phyloP scores from a whole-genome alignment of 2,329 filamentous ascomycete species.

The Dendrostoma leiphaemia region DNA sequence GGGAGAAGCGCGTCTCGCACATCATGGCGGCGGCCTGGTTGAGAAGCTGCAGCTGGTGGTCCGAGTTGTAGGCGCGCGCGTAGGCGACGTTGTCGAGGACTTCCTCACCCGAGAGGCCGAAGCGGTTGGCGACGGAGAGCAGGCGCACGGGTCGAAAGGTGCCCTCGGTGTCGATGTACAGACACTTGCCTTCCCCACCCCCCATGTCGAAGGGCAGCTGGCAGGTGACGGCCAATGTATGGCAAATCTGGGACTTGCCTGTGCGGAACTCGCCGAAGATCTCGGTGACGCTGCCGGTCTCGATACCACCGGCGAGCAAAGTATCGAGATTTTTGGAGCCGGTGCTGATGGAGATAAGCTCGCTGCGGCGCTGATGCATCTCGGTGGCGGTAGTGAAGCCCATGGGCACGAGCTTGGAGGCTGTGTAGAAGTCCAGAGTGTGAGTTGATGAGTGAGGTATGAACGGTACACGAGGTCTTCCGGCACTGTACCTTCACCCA shows the following conservation, averaged over 20 bases:
- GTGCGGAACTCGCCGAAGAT: conserved; percentile 98
- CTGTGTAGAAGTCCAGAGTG: conserved; percentile 42
- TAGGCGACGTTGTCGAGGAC: conserved; percentile 98
- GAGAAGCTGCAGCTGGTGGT: conserved; percentile 92
- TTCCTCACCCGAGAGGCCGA: conserved; percentile 92
- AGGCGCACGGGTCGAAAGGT: conserved; percentile 92
- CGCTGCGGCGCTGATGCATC: conserved; percentile 95
- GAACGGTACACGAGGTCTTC: no score
- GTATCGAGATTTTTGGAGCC: conserved; percentile 98
- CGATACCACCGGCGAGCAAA: conserved; percentile 86
- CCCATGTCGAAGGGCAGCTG: conserved; percentile 99
- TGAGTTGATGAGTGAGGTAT: conserved; percentile 8
- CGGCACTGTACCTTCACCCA: conserved; percentile 71
- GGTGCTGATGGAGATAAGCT: conserved; percentile 96
- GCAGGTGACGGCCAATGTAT: conserved; percentile 97
- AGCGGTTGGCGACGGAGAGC: conserved; percentile 88
- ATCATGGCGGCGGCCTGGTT: conserved; percentile 98
- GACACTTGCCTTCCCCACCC: conserved; percentile 94
- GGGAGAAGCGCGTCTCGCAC: conserved; percentile 96
- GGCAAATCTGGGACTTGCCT: conserved; percentile 97
- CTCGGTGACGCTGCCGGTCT: conserved; percentile 97
- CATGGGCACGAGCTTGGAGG: conserved; percentile 96
- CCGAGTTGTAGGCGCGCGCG: conserved; percentile 96
- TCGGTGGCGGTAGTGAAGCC: conserved; percentile 98
- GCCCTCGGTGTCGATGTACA: conserved; percentile 98